These are phyloP conservation scores for Microsporum canis DNA, from an alignment of 2,329 filamentous ascomycete species.

Conservation along the genomic window DNA sequence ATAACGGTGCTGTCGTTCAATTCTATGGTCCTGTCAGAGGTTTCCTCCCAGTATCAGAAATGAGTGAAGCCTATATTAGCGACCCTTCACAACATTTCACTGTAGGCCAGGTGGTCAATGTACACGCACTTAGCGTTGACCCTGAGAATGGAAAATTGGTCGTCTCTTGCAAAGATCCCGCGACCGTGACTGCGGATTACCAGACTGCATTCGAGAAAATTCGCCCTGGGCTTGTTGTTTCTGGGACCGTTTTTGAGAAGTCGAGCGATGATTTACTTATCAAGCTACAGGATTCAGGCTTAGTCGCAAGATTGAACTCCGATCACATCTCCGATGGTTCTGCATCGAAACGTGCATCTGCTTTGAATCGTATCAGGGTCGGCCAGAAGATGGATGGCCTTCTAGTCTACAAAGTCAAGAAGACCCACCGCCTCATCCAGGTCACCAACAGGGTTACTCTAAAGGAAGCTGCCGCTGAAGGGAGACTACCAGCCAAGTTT, in stretches of 20 bases:
- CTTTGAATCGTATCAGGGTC: conserved; percentile 69
- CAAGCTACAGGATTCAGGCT: conserved; percentile 59
- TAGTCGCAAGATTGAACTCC: conserved; percentile 66
- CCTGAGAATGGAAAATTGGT: conserved; percentile 59
- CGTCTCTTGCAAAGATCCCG: conserved; percentile 86
- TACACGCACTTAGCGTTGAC: conserved; percentile 75
- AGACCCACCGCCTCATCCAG: conserved; percentile 61
- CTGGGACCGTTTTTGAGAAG: conserved; percentile 71
- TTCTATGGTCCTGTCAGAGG: conserved; percentile 78
- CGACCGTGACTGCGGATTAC: conserved; percentile 66
- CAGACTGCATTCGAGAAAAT: conserved; percentile 60
- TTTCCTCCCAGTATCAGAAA: conserved; percentile 86
- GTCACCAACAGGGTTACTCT: conserved; percentile 77
- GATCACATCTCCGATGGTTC: conserved; percentile 81
- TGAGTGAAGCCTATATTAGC: conserved; percentile 93
- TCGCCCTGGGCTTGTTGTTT: conserved; percentile 60
- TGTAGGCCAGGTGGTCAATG: conserved; percentile 78
- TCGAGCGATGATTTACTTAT: conserved; percentile 64
- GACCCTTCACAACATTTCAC: conserved; percentile 85
- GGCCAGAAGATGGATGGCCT: conserved; percentile 73
- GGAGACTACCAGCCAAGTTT: conserved; percentile 59
- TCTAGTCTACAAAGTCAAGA: conserved; percentile 76
- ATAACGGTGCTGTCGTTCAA: conserved; percentile 74
- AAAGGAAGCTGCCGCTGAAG: conserved; percentile 59
- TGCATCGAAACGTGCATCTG: conserved; percentile 60